phyloP scores from a whole-genome alignment of 768 basidiomycete genomes.

The Fibroporia radiculosa region DNA sequence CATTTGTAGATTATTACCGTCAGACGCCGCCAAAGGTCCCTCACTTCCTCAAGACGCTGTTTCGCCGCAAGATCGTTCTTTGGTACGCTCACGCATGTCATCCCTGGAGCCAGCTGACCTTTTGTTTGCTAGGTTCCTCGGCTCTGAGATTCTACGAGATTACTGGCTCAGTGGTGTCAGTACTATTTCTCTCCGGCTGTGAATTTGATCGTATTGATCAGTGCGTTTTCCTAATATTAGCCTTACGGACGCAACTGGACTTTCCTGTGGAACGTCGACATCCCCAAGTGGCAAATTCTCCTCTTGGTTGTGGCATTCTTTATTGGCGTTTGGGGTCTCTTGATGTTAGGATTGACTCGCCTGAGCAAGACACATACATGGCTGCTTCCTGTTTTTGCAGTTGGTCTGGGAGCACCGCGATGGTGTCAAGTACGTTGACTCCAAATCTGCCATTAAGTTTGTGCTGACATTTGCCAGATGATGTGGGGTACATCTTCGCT shows the following conservation, averaged over 20 bases:
- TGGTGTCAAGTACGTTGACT: conserved; percentile 80
- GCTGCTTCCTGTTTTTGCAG: conserved; percentile 91
- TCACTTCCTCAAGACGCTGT: conserved; percentile 82
- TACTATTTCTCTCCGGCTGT: conserved; percentile 11
- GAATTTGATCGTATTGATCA: background rate
- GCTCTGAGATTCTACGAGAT: conserved; percentile 85
- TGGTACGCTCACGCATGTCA: conserved; percentile 39
- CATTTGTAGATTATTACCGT: conserved; percentile 65
- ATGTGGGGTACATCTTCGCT: conserved; percentile 94
- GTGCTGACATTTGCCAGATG: conserved; percentile 40
- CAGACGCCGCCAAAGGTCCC: conserved; percentile 95
- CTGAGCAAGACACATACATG: conserved; percentile 94
- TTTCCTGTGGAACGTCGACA: conserved; percentile 82
- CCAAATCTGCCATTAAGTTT: background rate
- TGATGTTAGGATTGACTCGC: conserved; percentile 69
- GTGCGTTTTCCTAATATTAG: conserved; percentile 28
- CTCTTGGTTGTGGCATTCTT: conserved; percentile 81
- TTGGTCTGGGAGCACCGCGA: conserved; percentile 86
- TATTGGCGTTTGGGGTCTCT: conserved; percentile 73
- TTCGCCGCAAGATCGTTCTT: conserved; percentile 84
- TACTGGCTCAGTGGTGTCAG: conserved; percentile 85
- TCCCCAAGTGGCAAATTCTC: conserved; percentile 78
- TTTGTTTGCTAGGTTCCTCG: conserved; percentile 52
- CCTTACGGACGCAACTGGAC: conserved; percentile 93
- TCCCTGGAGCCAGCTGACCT: background rate